Evolutionary conservation across 1,284 basidiomycete species (phyloP).

Genomic region (Boletus sp.): DNA sequence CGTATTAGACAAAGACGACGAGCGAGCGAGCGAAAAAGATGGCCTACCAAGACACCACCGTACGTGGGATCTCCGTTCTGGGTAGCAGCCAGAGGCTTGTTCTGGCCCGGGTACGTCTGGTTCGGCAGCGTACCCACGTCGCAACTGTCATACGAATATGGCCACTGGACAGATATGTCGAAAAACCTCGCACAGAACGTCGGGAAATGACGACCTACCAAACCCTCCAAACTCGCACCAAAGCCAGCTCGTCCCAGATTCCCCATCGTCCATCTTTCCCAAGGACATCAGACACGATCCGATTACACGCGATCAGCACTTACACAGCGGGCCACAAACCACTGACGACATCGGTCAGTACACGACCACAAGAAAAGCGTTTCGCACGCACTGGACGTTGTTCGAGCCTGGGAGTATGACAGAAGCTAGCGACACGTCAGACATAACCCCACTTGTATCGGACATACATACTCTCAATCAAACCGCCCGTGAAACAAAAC

Average conservation of each 20-base stretch:
- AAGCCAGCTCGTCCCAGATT: conserved; percentile 77
- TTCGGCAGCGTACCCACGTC: conserved; percentile 84
- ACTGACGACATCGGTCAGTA: conserved; percentile 28
- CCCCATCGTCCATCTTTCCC: conserved; percentile 70
- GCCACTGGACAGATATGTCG: conserved; percentile 41
- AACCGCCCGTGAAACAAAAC: conserved; percentile 81
- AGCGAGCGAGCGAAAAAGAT: background rate
- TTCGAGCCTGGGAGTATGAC: conserved; percentile 60
- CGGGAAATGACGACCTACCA: conserved; percentile 34
- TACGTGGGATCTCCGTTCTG: conserved; percentile 43
- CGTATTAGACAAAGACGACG: conserved; percentile 3
- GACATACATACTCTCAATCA: conserved; percentile 57
- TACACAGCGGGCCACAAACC: conserved; percentile 76
- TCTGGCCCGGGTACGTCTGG: conserved; percentile 62
- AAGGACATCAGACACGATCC: background rate
- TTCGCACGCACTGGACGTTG: conserved; percentile 41
- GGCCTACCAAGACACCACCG: conserved; percentile 39
- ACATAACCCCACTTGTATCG: conserved; percentile 19
- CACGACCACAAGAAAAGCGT: background rate
- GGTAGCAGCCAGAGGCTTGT: conserved; percentile 47
- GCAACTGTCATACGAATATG: conserved; percentile 75
- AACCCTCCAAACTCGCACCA: conserved; percentile 65
- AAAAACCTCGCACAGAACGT: background rate
- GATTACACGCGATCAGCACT: conserved; percentile 14
- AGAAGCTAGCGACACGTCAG: conserved; percentile 41